phyloP scores from a whole-genome alignment of 345 rosid genomes.

The Arabis alpina region DNA sequence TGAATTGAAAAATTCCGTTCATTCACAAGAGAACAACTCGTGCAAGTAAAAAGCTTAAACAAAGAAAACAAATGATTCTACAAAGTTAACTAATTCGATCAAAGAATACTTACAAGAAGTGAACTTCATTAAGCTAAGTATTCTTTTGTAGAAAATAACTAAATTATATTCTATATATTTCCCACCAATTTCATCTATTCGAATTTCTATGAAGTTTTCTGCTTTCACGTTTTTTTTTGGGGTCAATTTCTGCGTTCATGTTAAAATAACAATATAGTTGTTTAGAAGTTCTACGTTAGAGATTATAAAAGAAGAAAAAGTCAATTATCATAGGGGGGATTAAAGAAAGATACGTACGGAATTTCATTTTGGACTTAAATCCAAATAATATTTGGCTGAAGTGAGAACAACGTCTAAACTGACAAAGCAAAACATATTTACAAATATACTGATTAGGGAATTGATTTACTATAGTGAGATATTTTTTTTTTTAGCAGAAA shows the following conservation, averaged over 20 bases:
- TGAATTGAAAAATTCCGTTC: conserved; percentile 32
- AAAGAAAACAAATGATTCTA: conserved; percentile 13
- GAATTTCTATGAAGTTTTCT: conserved; percentile 18
- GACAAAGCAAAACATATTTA: no score
- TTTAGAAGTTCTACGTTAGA: not conserved
- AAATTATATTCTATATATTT: conserved; percentile 29
- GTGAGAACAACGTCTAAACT: conserved; percentile 20
- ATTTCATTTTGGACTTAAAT: conserved; percentile 21
- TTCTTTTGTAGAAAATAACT: conserved; percentile 30
- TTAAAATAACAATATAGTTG: not conserved
- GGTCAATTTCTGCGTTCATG: no score
- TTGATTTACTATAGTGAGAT: not conserved
- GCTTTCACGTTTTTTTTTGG: no score
- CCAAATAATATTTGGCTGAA: conserved; percentile 20
- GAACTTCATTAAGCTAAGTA: conserved; percentile 40
- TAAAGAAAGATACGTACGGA: conserved; percentile 14
- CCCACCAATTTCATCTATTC: conserved; percentile 24
- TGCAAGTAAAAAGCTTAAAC: conserved; percentile 36
- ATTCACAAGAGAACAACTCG: conserved; percentile 33
- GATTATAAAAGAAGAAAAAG: not conserved
- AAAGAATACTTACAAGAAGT: conserved; percentile 32
- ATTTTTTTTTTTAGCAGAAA: not conserved
- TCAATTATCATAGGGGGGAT: not conserved
- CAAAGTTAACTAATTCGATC: conserved; percentile 20
- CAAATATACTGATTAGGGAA: not conserved